Base-by-base conservation (phyloP, 129 eudicot genomes). In the Solidago caesia region DNA sequence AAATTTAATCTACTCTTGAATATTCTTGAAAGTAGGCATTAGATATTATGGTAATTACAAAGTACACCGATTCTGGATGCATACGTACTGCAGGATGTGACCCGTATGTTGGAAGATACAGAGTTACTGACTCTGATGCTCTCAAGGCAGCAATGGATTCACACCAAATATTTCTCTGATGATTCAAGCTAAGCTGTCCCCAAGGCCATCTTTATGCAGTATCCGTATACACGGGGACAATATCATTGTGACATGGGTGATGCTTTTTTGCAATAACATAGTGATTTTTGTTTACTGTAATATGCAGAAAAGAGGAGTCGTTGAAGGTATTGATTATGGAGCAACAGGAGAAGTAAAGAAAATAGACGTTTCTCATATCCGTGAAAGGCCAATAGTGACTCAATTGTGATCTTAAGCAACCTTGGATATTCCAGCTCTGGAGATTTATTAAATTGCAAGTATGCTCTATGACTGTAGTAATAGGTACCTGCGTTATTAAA, bases 311-410 rank as follows among this genome's bases (percentile, higher is more conserved):
- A 85, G 82, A 82, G 96, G 96, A 76, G 84, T 89, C 25, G 96
- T 89, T 41, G 87, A 85, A 72, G 96, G 92, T 42, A 77, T 87
- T 73, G 96, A 89, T 85, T 89, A 73, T 77, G 92, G 80, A 48
- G 88, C 92, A 42, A 89, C 96, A 5, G 96, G 96, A 45, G 90
- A 85, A 79, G 96, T 89, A 13, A 89, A 89, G 88, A 89, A 89
- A 80, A 81, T 89, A 25, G 96, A 89, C 47, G 90, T 87, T 77
- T 63, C 85, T 58, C 85, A 81, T 72, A 87, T 89, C 21, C 84
- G 82, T 10, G 85, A 87, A 63, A 87, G 87, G 82, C 92, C 87
- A 88, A 87, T 82, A 79, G 80, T 58, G 90, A 82, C 3, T 83
- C 82, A 33, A 85, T 89, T 8, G 96, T 89, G 70, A 80, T 89